phyloP scores from a whole-genome alignment of 768 basidiomycete genomes.

The Myochromella boudieri region DNA sequence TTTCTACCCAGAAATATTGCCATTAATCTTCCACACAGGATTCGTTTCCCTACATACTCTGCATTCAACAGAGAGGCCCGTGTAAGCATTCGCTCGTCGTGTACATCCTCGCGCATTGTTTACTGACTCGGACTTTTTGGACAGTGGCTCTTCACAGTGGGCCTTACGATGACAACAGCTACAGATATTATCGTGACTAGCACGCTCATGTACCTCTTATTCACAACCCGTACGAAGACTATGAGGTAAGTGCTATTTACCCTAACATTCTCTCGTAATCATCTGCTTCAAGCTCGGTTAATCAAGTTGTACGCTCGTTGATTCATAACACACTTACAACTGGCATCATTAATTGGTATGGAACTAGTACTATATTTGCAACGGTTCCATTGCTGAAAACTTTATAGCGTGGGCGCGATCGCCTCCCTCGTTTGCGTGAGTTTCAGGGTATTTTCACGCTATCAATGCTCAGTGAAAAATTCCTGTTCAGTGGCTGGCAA shows the following conservation, averaged over 20 bases:
- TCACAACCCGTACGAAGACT: constrained; percentile 5
- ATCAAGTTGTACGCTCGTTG: constrained; percentile 1
- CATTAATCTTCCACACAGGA: not conserved
- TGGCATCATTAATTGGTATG: constrained; percentile 11
- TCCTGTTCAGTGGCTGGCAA: constrained; percentile 1
- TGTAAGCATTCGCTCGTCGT: constrained; percentile 6
- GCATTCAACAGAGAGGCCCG: constrained; percentile 3
- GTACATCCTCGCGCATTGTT: no score
- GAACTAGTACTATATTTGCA: not conserved
- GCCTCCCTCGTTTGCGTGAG: constrained; percentile 11
- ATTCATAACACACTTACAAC: constrained; percentile 8
- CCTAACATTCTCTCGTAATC: not conserved
- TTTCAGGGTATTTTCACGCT: no score
- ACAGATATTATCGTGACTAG: constrained; percentile 6
- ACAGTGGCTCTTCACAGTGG: constrained; percentile 9
- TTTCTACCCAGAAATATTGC: not conserved
- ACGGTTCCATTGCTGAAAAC: not conserved
- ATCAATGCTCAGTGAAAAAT: not conserved
- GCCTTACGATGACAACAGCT: constrained; percentile 2
- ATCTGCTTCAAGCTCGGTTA: constrained; percentile 1
- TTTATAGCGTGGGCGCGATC: constrained; percentile 7
- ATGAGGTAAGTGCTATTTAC: not conserved
- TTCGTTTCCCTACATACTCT: constrained; percentile 6
- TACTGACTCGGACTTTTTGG: no score
- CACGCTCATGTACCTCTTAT: constrained; percentile 7